These are phyloP conservation scores for Diaporthe sp. DNA, from an alignment of 2,329 filamentous ascomycete species.

Conservation along the genomic window DNA sequence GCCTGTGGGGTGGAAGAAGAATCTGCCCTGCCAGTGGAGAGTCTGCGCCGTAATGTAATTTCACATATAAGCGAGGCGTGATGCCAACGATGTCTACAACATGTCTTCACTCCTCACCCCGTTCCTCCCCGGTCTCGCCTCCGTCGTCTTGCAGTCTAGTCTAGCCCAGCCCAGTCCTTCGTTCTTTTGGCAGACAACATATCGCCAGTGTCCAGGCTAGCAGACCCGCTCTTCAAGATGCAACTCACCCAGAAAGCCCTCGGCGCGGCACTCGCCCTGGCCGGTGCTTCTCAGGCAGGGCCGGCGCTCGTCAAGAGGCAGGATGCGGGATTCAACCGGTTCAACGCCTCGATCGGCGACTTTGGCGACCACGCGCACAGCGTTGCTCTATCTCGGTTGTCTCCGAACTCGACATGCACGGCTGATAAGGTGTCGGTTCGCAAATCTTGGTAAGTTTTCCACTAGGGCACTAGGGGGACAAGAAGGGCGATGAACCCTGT, in stretches of 20 bases:
- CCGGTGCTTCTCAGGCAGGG: constrained; percentile 4
- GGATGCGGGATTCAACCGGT: constrained; percentile 3
- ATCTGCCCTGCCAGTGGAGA: constrained; percentile 16
- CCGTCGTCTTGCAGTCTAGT: neutral
- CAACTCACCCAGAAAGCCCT: constrained; percentile 12
- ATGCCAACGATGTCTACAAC: neutral
- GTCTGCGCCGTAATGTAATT: neutral
- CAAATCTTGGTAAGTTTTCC: constrained; percentile 27
- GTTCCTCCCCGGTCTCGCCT: neutral
- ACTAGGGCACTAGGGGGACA: too few relatives aligned
- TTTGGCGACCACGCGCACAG: constrained; percentile 13
- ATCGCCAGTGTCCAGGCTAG: neutral
- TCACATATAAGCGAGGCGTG: constrained; percentile 17
- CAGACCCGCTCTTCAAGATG: constrained; percentile 14
- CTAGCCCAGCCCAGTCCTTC: constrained; percentile 5
- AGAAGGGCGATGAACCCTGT: neutral
- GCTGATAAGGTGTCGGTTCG: constrained; percentile 30
- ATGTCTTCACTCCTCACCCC: neutral
- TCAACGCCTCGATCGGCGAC: constrained; percentile 24
- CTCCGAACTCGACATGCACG: constrained; percentile 28
- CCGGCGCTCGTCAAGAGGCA: constrained; percentile 15
- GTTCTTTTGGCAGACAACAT: neutral
- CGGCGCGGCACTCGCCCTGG: constrained; percentile 20
- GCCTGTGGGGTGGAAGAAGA: neutral
- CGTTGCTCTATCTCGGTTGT: constrained; percentile 22